Conservation (phyloP, 768 basidiomycete species). For the Butyriboletus loyo region DNA sequence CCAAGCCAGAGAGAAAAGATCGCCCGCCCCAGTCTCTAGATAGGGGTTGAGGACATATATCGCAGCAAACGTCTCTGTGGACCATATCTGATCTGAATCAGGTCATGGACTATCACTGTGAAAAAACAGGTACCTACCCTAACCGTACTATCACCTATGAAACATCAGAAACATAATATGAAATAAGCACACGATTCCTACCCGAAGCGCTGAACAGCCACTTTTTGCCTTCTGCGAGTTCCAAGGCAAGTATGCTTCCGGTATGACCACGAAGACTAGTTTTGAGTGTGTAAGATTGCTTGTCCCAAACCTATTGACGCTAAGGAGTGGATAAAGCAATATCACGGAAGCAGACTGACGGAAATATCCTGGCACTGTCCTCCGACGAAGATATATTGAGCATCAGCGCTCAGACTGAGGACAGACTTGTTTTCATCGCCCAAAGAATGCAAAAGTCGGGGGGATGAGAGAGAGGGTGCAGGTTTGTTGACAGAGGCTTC, state of each 20-base stretch:
- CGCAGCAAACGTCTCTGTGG: constrained; percentile 58
- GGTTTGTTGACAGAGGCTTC: constrained; percentile 60
- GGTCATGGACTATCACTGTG: not conserved
- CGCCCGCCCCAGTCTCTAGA: constrained; percentile 77
- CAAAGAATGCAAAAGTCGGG: constrained; percentile 65
- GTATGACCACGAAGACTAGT: constrained; percentile 76
- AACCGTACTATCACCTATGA: constrained; percentile 81
- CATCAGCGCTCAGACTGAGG: constrained; percentile 71
- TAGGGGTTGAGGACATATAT: constrained; percentile 77
- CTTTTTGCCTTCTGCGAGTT: constrained; percentile 66
- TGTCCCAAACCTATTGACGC: constrained; percentile 76
- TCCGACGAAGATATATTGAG: constrained; percentile 75
- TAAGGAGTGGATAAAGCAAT: not conserved
- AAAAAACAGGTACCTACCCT: constrained; percentile 46
- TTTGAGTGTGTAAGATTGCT: constrained; percentile 63
- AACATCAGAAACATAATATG: not conserved
- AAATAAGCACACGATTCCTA: constrained; percentile 30
- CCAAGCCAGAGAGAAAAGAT: constrained; percentile 85
- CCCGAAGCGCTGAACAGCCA: constrained; percentile 94
- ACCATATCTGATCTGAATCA: constrained; percentile 65
- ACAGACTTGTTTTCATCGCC: constrained; percentile 68
- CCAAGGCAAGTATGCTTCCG: constrained; percentile 78
- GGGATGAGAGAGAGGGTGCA: constrained; percentile 43
- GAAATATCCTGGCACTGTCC: constrained; percentile 76
- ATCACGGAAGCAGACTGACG: constrained; percentile 39